Evolutionary conservation across 2,329 filamentous ascomycete species (phyloP).

Genomic region (Fusarium nurragi): DNA sequence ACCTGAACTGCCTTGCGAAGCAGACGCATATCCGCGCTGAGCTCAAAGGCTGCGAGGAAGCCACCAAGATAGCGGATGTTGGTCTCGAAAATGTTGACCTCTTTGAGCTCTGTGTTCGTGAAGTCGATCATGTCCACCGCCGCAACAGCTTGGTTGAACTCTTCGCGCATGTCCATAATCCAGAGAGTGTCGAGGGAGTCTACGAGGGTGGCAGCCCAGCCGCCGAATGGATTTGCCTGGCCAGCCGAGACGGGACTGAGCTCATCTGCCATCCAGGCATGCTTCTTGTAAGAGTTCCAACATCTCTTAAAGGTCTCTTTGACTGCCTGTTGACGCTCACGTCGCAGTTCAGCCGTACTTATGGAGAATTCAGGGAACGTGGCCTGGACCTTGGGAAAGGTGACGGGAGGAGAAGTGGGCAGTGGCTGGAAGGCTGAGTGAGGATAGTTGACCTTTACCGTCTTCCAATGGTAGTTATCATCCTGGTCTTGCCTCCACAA

Average conservation of each 20-base stretch:
- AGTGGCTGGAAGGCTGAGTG: constrained; percentile 43
- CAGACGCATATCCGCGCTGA: constrained; percentile 66
- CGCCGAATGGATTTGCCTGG: constrained; percentile 67
- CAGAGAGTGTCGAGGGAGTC: constrained; percentile 76
- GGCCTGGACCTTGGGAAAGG: constrained; percentile 49
- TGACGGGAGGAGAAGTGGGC: constrained; percentile 43
- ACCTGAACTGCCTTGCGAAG: constrained; percentile 71
- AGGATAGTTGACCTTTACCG: constrained; percentile 43
- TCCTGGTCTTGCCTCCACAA: constrained; percentile 40
- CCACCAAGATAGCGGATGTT: constrained; percentile 77
- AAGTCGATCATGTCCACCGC: constrained; percentile 70
- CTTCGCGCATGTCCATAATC: constrained; percentile 73
- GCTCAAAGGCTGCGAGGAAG: constrained; percentile 74
- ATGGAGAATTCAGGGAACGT: constrained; percentile 44
- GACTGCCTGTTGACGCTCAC: constrained; percentile 52
- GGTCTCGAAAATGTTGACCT: constrained; percentile 75
- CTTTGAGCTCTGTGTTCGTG: constrained; percentile 55
- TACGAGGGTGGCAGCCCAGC: constrained; percentile 75
- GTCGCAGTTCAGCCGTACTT: constrained; percentile 44
- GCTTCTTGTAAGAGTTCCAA: constrained; percentile 68
- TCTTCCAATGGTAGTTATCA: constrained; percentile 45
- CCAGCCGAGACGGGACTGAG: constrained; percentile 65
- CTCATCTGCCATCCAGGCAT: constrained; percentile 73
- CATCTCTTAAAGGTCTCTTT: constrained; percentile 51
- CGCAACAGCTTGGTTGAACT: constrained; percentile 71